These are phyloP conservation scores for Gnomoniopsis sp. DNA, from an alignment of 2,329 filamentous ascomycete species.

Conservation along the genomic window DNA sequence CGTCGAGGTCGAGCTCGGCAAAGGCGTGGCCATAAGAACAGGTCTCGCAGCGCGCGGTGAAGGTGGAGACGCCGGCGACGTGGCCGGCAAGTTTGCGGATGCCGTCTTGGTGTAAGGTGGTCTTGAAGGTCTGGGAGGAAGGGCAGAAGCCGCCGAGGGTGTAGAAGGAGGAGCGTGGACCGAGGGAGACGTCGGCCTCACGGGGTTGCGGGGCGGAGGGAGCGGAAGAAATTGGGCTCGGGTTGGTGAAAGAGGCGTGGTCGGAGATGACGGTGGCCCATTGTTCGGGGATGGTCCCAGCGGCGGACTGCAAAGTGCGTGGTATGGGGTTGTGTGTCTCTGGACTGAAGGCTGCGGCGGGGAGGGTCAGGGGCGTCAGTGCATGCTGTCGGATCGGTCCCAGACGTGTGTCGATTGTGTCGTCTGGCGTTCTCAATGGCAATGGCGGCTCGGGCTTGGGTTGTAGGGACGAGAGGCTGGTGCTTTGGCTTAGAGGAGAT, in stretches of 20 bases:
- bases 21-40: constrained; percentile 18
- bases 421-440: neutral
- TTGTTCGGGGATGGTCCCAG: constrained; percentile 2
- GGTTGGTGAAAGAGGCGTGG: constrained; percentile 9
- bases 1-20: constrained; percentile 14
- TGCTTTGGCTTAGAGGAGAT: constrained; percentile 2
- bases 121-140: constrained; percentile 34
- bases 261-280: constrained; percentile 3
- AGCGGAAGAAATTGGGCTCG: constrained; percentile 9
- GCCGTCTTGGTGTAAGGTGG: constrained; percentile 32
- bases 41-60: constrained; percentile 12
- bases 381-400: neutral
- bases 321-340: neutral
- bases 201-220: constrained; percentile 6
- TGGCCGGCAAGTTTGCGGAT: constrained; percentile 29
- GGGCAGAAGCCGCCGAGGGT: constrained; percentile 35
- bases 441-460: neutral
- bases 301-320: neutral
- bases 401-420: neutral
- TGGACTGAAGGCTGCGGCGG: neutral
- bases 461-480: constrained; percentile 3
- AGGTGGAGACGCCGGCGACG: constrained; percentile 13
- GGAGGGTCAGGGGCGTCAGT: constrained; percentile 1
- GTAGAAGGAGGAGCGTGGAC: constrained; percentile 33
- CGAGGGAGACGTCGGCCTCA: constrained; percentile 30